These are phyloP conservation scores for Funneliformis mosseae DNA, from an alignment of 192 early-diverging fungal genomes.

Conservation along the genomic window DNA sequence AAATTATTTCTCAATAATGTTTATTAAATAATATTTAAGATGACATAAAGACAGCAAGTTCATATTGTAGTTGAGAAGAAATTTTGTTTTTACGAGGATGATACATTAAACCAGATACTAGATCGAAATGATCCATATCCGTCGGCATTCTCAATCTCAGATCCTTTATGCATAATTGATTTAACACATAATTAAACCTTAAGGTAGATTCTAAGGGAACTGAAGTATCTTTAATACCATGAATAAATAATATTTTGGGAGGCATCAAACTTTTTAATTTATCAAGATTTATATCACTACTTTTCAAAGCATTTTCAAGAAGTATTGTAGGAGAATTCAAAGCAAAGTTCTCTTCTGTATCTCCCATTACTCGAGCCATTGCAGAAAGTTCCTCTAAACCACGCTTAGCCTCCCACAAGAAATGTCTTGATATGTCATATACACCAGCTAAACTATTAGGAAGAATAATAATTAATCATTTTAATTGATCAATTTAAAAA, in stretches of 20 bases:
- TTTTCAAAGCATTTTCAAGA: conserved; percentile 35
- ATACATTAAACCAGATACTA: conserved; percentile 37
- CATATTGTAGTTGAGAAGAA: conserved; percentile 1
- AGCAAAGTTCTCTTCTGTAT: conserved; percentile 3
- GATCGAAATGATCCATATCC: conserved; percentile 43
- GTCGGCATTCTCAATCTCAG: conserved; percentile 32
- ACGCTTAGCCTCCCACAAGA: conserved; percentile 51
- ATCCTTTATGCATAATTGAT: conserved; percentile 37
- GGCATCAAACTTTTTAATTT: conserved; percentile 39
- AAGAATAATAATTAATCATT: background rate
- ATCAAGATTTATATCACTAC: background rate
- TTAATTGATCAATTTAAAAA: background rate
- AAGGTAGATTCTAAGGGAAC: conserved; percentile 40
- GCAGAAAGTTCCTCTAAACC: conserved; percentile 60
- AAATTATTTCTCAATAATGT: too few species aligned
- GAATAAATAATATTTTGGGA: conserved; percentile 42
- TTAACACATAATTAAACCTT: conserved; percentile 39
- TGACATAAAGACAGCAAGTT: conserved; percentile 19
- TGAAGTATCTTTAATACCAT: conserved; percentile 42
- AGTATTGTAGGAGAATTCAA: conserved; percentile 39
- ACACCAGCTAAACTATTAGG: conserved; percentile 40
- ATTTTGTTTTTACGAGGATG: conserved; percentile 14
- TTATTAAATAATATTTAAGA: background rate
- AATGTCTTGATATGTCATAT: conserved; percentile 52
- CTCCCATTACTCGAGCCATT: conserved; percentile 58